These are phyloP conservation scores for Starmerella gropengiesseri DNA, from an alignment of 805 yeast genomes.

Conservation along the genomic window DNA sequence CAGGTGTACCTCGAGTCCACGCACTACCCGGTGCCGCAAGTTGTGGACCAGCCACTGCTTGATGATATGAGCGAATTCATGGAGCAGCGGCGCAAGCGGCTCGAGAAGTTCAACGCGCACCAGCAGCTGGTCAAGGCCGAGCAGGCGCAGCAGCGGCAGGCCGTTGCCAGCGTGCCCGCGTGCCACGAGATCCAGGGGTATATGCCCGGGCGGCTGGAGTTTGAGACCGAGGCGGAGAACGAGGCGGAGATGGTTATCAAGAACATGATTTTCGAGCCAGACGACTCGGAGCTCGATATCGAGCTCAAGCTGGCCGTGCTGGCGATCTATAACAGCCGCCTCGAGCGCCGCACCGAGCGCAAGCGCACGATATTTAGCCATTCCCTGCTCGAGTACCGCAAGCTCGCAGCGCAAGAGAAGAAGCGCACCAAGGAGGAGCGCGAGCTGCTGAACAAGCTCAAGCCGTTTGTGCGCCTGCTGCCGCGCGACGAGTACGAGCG, in stretches of 20 bases:
- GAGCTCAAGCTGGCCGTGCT: conserved; percentile 79
- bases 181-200: conserved; percentile 96
- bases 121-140: conserved; percentile 40
- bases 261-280: conserved; percentile 92
- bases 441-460: conserved; percentile 61
- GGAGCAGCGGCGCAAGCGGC: conserved; percentile 51
- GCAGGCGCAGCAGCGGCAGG: conserved; percentile 64
- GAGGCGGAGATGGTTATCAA: conserved; percentile 92
- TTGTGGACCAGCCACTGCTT: conserved; percentile 54
- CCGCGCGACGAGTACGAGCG: conserved; percentile 69
- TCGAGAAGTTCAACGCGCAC: conserved; percentile 52
- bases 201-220: conserved; percentile 97
- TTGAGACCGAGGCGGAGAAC: conserved; percentile 91
- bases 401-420: conserved; percentile 71
- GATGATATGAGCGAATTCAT: conserved; percentile 62
- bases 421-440: conserved; percentile 81
- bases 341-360: conserved; percentile 86
- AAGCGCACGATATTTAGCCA: conserved; percentile 73
- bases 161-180: conserved; percentile 82
- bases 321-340: conserved; percentile 79
- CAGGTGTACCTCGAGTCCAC: conserved; percentile 56
- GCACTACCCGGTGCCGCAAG: conserved; percentile 81
- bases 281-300: conserved; percentile 77
- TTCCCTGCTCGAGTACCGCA: conserved; percentile 71
- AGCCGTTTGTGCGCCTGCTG: conserved; percentile 73